These are phyloP conservation scores for Amesomyces nigricolor DNA, from an alignment of 2,329 filamentous ascomycete genomes.

Conservation along the genomic window DNA sequence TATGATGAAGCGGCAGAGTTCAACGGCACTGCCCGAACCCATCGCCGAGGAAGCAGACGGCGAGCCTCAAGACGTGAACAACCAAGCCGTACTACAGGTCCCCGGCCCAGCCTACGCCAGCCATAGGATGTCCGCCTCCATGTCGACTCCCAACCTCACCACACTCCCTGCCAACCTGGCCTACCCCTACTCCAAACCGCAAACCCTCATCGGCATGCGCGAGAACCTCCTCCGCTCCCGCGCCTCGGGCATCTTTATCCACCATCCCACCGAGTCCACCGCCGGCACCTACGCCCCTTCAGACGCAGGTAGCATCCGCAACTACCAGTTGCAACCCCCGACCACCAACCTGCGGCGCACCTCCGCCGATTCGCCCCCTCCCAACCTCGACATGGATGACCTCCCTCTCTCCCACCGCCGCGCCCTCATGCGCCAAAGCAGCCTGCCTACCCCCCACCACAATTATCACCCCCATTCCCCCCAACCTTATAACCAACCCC, in stretches of 20 bases:
- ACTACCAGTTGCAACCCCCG: conserved; percentile 2
- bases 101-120: conserved; percentile 20
- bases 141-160: conserved; percentile 18
- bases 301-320: conserved; percentile 11
- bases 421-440: conserved; percentile 52
- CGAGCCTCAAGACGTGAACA: conserved; percentile 7
- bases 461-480: not conserved
- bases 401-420: conserved; percentile 66
- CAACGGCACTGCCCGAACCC: conserved; percentile 30
- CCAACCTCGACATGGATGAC: conserved; percentile 60
- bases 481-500: conserved; percentile 12
- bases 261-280: conserved; percentile 22
- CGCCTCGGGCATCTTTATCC: conserved; percentile 37
- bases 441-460: conserved; percentile 28
- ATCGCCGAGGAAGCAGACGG: conserved; percentile 40
- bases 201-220: conserved; percentile 52
- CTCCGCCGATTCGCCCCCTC: conserved; percentile 11
- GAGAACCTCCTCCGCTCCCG: conserved; percentile 51
- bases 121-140: conserved; percentile 14
- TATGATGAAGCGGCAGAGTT: conserved; percentile 17
- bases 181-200: conserved; percentile 35
- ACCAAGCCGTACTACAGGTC: not conserved
- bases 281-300: conserved; percentile 11
- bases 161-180: conserved; percentile 36
- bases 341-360: conserved; percentile 13